These are phyloP conservation scores for Terana coerulea DNA, from an alignment of 768 basidiomycete species.

Conservation along the genomic window DNA sequence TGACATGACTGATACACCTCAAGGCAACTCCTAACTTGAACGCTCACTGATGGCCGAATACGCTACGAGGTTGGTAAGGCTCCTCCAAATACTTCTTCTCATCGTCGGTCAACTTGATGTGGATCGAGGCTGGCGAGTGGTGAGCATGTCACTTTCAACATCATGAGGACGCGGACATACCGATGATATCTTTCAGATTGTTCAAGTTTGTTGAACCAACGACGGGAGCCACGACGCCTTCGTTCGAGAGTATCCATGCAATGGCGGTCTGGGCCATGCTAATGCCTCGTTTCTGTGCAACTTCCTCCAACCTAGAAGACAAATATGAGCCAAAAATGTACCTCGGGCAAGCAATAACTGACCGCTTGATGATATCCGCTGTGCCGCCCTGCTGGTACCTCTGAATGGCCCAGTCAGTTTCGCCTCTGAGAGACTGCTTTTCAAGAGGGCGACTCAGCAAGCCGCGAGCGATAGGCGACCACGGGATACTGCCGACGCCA, in stretches of 20 bases:
- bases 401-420: conserved; percentile 21
- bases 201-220: conserved; percentile 27
- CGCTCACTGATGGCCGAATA: conserved; percentile 41
- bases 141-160: not conserved
- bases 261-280: conserved; percentile 45
- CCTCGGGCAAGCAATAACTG: too few relatives aligned
- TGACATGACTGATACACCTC: too few relatives aligned
- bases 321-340: not conserved
- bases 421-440: conserved; percentile 21
- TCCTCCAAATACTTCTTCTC: conserved; percentile 55
- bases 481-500: conserved; percentile 37
- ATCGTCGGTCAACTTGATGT: conserved; percentile 49
- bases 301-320: conserved; percentile 31
- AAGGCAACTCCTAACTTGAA: too few relatives aligned
- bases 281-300: conserved; percentile 37
- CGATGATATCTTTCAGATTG: conserved; percentile 37
- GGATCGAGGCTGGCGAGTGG: conserved; percentile 18
- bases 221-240: conserved; percentile 18
- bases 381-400: conserved; percentile 14
- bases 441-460: conserved; percentile 26
- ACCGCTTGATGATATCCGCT: conserved; percentile 17
- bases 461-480: conserved; percentile 37
- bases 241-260: conserved; percentile 37
- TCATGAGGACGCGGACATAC: conserved; percentile 8
- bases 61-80: conserved; percentile 41